Base-by-base conservation (phyloP, 495 filamentous ascomycete species). In the Penicillium malachiteum region DNA sequence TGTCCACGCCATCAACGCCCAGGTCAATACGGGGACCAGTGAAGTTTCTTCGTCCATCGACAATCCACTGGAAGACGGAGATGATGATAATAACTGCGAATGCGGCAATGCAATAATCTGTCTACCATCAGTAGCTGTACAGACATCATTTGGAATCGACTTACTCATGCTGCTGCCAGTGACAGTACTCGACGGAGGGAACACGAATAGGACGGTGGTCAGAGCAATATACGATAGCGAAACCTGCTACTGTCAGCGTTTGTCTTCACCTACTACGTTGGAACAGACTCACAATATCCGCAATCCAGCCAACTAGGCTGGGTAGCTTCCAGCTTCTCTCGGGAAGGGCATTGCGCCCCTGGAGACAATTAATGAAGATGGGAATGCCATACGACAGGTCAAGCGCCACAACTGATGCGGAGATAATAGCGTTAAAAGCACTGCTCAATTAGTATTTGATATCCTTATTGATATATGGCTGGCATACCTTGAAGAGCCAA, bases 371-470 rank as follows among this genome's bases (percentile, higher is more conserved):
- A 50, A 90, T 81, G 0, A 78, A 60, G 31, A 87, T 80, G 0
- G 88, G 88, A 35, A 90, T 87, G 9, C 78, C 87, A 58, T 91
- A 90, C 7, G 84, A 84, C 3, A 91, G 65, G 16, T 84, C 84
- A 2, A 90, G 78, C 0, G 86, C 81, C 14, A 91, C 86, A 3
- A 89, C 86, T 0, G 83, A 84, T 1, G 85, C 84, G 0, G 86
- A 85, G 37, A 87, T 81, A 51, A 91, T 88, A 8, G 88, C 87
- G 18, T 77, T 77, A 65, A 78, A 77, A 0, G 75, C 75, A 52
- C 74, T 76, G 30, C 3, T 9, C 38, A 1, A 17, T 62, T 14
- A 67, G 59, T 18, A 3, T 12, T 16, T 7, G 17, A 7, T 3
- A 18, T 10, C 1, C 8, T 2, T 10, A 2, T 21, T 4, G 6